Evolutionary conservation across 495 filamentous ascomycete genomes (phyloP), one percentile per base, ranked within the genome.

Genomic region (Podospora tetraspora): DNA sequence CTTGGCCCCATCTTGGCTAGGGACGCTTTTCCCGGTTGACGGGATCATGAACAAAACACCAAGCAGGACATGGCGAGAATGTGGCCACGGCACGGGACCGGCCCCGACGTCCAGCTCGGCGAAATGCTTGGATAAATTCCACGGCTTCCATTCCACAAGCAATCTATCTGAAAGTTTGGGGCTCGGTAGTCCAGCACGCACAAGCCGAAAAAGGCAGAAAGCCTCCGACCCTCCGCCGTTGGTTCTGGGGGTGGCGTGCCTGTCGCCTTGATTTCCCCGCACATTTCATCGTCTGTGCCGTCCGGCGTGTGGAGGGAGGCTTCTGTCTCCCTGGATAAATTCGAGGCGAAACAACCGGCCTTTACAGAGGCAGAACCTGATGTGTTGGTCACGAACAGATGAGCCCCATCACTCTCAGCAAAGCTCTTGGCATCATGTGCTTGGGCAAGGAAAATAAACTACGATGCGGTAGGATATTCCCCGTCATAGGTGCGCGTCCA

Each of bases 291-390:
- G 34, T 62, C 60, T 22, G 25, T 19, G 25, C 61, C 25, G 22
- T 32, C 61, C 22, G 9, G 32, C 61, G 25, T 25, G 24, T 29
- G 23, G 29, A 62, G 61, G 16, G n/a, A 32, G 61, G 13, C 61
- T n/a, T 13, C 25, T 62, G 43, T 62, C 61, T 37, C 61, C 25
- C 43, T 62, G 61, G 61, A 62, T 62, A 62, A 62, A 62, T 22
- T 34, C 61, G 27, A 30, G 19, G 11, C 22, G n/a, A 61, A 61
- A 29, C 61, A 62, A 21, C 61, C 61, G 61, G 61, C 2, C 61
- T 29, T 24, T 25, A 25, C n/a, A 29, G 24, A 27, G 24, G 19
- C 25, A 29, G 25, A 61, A 29, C 25, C 29, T n/a, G 19, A 12
- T n/a, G 43, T 8, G 43, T 52, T 52, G 43, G 43, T 52, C 16